phyloP scores from a whole-genome alignment of 139 green algal species.

The Spirogloea muscicola region DNA sequence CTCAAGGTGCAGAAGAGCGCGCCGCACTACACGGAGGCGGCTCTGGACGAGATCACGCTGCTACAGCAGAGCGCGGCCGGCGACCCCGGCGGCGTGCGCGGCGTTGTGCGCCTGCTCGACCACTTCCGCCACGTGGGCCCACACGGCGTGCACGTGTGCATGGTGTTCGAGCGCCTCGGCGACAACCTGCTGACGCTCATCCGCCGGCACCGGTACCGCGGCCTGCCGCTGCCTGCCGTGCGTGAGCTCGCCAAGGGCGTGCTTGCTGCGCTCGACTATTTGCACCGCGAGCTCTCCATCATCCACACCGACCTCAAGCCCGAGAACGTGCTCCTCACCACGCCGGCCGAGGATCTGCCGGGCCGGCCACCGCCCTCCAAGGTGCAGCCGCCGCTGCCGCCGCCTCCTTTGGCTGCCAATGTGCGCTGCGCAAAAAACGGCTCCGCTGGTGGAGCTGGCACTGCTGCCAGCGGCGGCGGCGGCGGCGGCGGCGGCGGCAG shows the following conservation, averaged over 20 bases:
- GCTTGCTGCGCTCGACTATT: conserved; percentile 85
- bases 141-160: conserved; percentile 92
- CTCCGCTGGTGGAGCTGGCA: not conserved
- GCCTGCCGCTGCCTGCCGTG: conserved; percentile 82
- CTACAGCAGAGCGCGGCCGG: conserved; percentile 71
- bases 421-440: no score
- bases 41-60: conserved; percentile 90
- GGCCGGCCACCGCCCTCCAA: conserved; percentile 49
- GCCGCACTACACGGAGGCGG: conserved; percentile 93
- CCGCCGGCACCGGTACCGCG: conserved; percentile 74
- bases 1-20: conserved; percentile 93
- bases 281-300: conserved; percentile 76
- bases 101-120: conserved; percentile 71
- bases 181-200: conserved; percentile 69
- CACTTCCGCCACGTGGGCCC: conserved; percentile 88
- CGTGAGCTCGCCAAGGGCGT: conserved; percentile 65
- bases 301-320: conserved; percentile 99
- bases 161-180: conserved; percentile 88
- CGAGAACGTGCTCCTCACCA: conserved; percentile 95
- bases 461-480: not conserved
- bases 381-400: no score
- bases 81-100: conserved; percentile 18
- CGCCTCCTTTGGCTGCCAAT: no score
- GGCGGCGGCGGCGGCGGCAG: not conserved
- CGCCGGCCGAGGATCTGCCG: no score